A percentile compares a stretch with the other conserved stretches of the same genome.
Conservation (phyloP, 345 rosid species). For the Brassica juncea region DNA sequence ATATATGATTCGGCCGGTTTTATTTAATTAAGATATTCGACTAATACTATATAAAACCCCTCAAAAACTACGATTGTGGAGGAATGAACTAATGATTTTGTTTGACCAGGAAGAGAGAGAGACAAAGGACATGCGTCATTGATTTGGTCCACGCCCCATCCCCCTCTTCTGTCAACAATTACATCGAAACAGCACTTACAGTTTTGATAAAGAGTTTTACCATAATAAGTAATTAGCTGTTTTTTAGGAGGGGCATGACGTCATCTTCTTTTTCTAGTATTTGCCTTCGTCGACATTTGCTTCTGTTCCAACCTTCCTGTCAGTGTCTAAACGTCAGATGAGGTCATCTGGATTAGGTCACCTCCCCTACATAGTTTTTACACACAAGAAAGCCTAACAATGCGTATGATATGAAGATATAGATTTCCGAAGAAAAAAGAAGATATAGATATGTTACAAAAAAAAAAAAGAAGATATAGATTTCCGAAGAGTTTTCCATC, state of each 20-base stretch:
- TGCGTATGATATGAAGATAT: neutral
- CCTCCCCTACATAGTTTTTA: neutral
- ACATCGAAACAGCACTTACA: conserved; percentile 12
- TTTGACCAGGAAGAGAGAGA: neutral
- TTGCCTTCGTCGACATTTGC: conserved; percentile 31
- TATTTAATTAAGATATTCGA: neutral
- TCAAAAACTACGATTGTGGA: neutral
- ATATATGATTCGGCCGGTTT: neutral
- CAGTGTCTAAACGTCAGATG: conserved; percentile 33
- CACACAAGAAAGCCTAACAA: conserved; percentile 15
- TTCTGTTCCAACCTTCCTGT: conserved; percentile 28
- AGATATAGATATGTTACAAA: no score
- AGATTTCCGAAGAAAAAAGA: no score
- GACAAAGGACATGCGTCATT: conserved; percentile 14
- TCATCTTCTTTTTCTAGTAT: conserved; percentile 11
- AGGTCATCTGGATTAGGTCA: conserved; percentile 24
- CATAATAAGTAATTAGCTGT: conserved; percentile 26
- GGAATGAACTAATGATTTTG: neutral
- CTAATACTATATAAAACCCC: neutral
- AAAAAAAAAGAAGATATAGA: no score
- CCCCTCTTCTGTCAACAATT: neutral
- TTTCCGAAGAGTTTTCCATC: no score
- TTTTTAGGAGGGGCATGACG: conserved; percentile 12
- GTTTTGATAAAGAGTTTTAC: conserved; percentile 18
- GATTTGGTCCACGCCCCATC: conserved; percentile 11